Evolutionary conservation across 495 filamentous ascomycete genomes (phyloP), one percentile per base, ranked within the genome.

Genomic region (Trichodelitschia bisporula): DNA sequence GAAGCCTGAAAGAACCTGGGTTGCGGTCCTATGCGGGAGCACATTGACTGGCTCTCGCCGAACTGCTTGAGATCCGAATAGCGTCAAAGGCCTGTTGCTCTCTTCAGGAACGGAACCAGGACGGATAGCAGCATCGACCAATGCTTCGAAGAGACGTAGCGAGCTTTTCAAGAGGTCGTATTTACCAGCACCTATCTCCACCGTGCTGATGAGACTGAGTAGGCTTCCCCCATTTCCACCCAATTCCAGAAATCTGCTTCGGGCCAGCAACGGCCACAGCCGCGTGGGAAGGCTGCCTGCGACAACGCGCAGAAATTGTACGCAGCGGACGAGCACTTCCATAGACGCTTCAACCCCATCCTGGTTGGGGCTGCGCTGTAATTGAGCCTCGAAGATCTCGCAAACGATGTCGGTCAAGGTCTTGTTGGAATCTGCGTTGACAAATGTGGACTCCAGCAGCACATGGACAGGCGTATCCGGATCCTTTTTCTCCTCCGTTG

Each of bases 211-310:
- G 37, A 93, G 66, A 18, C 63, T 63, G 15, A 69, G 58, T 35
- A 95, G 59, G 28, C 69, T 61, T 9, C 80, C 74, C 9, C 72
- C 72, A 38, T 67, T 66, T 2, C 73, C 65, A 42, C 75, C 65
- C 17, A 62, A 59, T 20, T 71, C 73, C 28, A 93, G 58, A 15
- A 97, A 59, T 25, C 60, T 59, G 45, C 75, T 89, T 29, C 77
- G 61, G 3, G 72, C 62, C 43, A 97, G 64, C 42, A 83, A 78
- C 3, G 80, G 75, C 84, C 84, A 97, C 2, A 91, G 68, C 34
- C 83, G 56, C 26, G 67, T 69, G 3, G 84, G 83, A 16, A 72
- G 55, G n/a, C 89, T 51, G 4, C 58, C 53, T 3, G 79, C 45
- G 6, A 86, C 50, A 13, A 66, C 66, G 35, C 71, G 58, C 10